Evolutionary conservation across 2,329 filamentous ascomycete genomes (phyloP).

Genomic region (Trichoderma hamatum): DNA sequence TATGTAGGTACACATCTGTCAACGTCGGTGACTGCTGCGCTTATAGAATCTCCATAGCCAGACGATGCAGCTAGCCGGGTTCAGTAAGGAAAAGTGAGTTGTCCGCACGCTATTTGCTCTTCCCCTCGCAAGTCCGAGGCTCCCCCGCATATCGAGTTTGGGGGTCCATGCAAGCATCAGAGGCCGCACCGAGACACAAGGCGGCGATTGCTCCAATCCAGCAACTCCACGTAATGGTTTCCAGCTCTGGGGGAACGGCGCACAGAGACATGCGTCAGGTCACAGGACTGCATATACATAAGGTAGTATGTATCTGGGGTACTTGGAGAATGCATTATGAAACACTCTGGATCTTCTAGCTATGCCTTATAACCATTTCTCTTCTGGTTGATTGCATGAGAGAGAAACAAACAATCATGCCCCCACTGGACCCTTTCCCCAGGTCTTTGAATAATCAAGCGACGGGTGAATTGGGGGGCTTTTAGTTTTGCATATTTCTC

Average conservation of each 20-base stretch:
- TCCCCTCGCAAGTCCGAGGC: not conserved
- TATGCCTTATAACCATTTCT: too few species aligned
- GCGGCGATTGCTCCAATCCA: slow-evolving; percentile 7
- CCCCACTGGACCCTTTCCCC: not conserved
- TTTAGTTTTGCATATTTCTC: not conserved
- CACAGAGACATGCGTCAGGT: not conserved
- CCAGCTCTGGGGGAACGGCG: not conserved
- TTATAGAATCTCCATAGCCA: not conserved
- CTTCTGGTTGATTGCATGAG: too few species aligned
- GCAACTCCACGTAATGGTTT: slow-evolving; percentile 8
- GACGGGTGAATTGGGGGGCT: not conserved
- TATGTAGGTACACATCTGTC: not conserved
- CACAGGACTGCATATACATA: not conserved
- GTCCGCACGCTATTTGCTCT: not conserved
- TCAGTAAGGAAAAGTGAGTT: too few species aligned
- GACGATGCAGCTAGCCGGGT: too few species aligned
- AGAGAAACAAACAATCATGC: not conserved
- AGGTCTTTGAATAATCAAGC: not conserved
- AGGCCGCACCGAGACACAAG: not conserved
- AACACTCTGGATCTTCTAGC: not conserved
- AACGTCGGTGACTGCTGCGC: not conserved
- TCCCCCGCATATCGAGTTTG: not conserved
- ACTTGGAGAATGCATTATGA: not conserved
- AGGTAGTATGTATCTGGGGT: not conserved
- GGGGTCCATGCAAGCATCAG: not conserved